Evolutionary conservation across 805 yeast genomes (phyloP), one percentile per base, ranked within the genome.

Genomic region (Metschnikowia bowlesiae): DNA sequence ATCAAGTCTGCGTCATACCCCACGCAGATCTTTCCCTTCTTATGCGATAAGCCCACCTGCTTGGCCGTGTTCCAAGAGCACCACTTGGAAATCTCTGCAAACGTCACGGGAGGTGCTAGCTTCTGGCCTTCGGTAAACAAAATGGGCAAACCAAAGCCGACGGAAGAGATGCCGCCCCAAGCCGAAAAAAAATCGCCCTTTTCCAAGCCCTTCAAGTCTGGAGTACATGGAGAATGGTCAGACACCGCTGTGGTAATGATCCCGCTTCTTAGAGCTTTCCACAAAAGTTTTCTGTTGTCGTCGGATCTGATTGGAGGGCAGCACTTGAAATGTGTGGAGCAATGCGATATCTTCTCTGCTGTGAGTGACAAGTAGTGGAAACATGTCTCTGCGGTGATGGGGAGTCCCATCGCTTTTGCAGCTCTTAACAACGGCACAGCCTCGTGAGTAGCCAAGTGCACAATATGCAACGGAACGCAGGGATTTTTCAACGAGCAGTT

Each of bases 91-190:
- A 91, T 84, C 52, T 89, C 90, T 2, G 71, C 64, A 3, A 87
- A 62, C 0, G 78, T 57, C 3, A 84, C 72, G 2, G 81, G 79
- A 1, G 81, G 80, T 2, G 69, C 58, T 53, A 83, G 66, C 58
- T 78, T 78, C 43, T 61, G 57, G 9, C 87, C 90, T 59, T 85
- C 89, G 1, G 96, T 88, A 76, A 81, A 85, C 46, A 91, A 67
- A 37, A 90, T 78, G 0, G 96, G 87, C 43, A 91, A 74, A 0
- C 97, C 97, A 38, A 92, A 80, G 0, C 98, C 98, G 32, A 91
- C 95, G 1, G 96, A 87, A 1, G 96, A 78, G 38, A 91, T 89
- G 8, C 98, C 98, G 34, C 97, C 98, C 98, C 98, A 91, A 2
- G 97, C 96, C 34, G 84, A 79, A 59, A 91, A 82, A 65, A 91